phyloP scores from a whole-genome alignment of 192 early-diverging fungal genomes.

The Paraglomus brasilianum region DNA sequence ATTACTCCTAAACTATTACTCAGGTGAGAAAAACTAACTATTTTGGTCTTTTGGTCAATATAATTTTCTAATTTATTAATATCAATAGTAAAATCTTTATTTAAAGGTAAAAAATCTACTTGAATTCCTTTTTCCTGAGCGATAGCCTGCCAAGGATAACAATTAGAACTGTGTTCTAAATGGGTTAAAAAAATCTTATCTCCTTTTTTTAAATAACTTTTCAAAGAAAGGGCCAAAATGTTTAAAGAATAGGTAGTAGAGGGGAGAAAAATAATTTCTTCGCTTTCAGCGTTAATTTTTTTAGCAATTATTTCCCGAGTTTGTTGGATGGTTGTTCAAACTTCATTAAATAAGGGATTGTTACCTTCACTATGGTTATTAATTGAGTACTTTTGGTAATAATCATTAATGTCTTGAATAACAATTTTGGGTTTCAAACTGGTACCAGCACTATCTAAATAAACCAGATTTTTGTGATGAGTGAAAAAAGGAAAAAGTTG shows the following conservation, averaged over 20 bases:
- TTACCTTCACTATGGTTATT: conserved; percentile 15
- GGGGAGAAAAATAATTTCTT: conserved; percentile 23
- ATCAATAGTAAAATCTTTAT: conserved; percentile 6
- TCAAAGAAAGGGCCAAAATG: conserved; percentile 9
- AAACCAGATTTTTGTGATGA: conserved; percentile 16
- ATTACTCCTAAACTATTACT: conserved; percentile 26
- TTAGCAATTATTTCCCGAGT: conserved; percentile 5
- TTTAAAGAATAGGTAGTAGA: conserved; percentile 24
- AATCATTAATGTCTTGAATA: conserved; percentile 26
- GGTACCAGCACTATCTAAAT: conserved; percentile 25
- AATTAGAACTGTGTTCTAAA: conserved; percentile 29
- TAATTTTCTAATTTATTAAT: conserved; percentile 11
- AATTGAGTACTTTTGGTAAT: conserved; percentile 24
- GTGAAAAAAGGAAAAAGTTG: conserved; percentile 19
- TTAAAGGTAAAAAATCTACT: conserved; percentile 9
- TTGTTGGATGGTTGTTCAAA: not conserved
- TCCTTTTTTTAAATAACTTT: conserved; percentile 22
- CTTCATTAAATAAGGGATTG: conserved; percentile 17
- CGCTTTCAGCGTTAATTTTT: conserved; percentile 14
- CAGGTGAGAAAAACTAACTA: conserved; percentile 13
- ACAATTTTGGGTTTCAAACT: conserved; percentile 26
- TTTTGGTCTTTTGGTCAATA: conserved; percentile 20
- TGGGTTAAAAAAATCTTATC: conserved; percentile 17
- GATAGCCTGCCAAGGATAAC: conserved; percentile 18
- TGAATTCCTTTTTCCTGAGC: conserved; percentile 13